Evolutionary conservation across 495 filamentous ascomycete species (phyloP), one percentile per base, ranked within the genome.

Genomic region (Staphylotrichum longicolle): DNA sequence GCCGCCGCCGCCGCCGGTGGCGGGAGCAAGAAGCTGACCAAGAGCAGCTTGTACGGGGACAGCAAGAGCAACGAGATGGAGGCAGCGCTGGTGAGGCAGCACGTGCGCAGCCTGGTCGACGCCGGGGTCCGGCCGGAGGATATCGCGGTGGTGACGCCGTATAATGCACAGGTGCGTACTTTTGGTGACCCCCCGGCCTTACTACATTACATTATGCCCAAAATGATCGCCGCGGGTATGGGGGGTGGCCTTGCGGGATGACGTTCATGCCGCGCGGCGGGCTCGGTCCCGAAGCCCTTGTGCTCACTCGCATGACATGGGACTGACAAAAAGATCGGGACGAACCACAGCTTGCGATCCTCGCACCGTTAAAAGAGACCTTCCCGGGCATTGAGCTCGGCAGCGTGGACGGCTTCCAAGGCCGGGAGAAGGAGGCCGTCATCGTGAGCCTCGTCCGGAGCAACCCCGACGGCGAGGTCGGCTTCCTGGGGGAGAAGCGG

Each of bases 331-430:
- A 41, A 55, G 7, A 27, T 44, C 15, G 57, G 63, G 34, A 15
- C 53, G 33, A 63, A 54, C n/a, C n/a, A 57, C 37, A 88, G 84
- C 80, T 96, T 7, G 85, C 88, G 2, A 75, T 96, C 0, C 77
- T 98, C 54, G 83, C 91, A 3, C 82, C 85, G 45, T 79, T 98
- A 15, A 91, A 93, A 60, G 89, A 93, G 55, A 77, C 78, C 47
- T 96, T 89, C 63, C 88, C 87, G 0, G 91, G 86, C 4, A 84
- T 99, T 12, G 94, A 99, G 71, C 76, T 98, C 15, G 94, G 94
- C 33, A 96, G 89, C 66, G 91, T 99, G 3, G 94, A 99, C 75
- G 93, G 92, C 7, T 99, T 99, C 71, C 94, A 99, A 71, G 94
- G 94, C 42, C 82, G 94, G 11, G 94, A 99, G 75, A 98, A 99